Evolutionary conservation across 495 filamentous ascomycete genomes (phyloP), one percentile per base, ranked within the genome.

Genomic region (Collariella sp.): DNA sequence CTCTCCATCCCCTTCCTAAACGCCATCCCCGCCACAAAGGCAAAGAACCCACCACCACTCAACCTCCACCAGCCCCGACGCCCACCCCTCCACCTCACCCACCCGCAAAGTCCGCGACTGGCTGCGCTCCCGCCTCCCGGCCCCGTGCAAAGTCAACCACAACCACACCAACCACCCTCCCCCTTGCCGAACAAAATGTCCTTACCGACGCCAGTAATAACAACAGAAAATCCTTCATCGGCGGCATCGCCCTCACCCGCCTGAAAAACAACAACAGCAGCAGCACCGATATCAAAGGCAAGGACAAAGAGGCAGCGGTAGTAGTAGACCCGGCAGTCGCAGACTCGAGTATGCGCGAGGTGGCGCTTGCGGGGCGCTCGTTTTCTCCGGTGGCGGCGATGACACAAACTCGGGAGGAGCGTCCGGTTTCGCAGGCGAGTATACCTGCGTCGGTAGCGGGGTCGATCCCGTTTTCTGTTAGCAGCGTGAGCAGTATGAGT

Each of bases 121-220:
- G 83, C 67, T 87, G 40, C 82, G 79, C 59, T 75, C 66, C 7
- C 77, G 74, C 46, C 71, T 85, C 38, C 69, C 73, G 0, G 77
- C 7, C 53, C 59, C 59, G 70, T 4, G 66, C 66, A 7, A 64
- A 65, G 42, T 53, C 63, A 0, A 51, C 60, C n/a, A 44, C 64
- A 52, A 56, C 43, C 29, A 20, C 52, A 33, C 57, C 45, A 2
- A 56, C 43, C 29, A 20, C 52, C 29, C 57, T 43, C 1, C 19
- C 31, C 13, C 10, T 20, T 2, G 36, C 9, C 13, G 26, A 43
- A 1, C 26, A 52, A 0, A n/a, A n/a, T n/a, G n/a, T n/a, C n/a
- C n/a, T n/a, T n/a, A n/a, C n/a, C n/a, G 22, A 19, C 3, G 10
- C 40, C 51, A 19, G 26, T 31, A 4, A 20, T 45, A 41, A 29